These are phyloP conservation scores for Neurospora sp. DNA, from an alignment of 495 filamentous ascomycete genomes.

Conservation along the genomic window DNA sequence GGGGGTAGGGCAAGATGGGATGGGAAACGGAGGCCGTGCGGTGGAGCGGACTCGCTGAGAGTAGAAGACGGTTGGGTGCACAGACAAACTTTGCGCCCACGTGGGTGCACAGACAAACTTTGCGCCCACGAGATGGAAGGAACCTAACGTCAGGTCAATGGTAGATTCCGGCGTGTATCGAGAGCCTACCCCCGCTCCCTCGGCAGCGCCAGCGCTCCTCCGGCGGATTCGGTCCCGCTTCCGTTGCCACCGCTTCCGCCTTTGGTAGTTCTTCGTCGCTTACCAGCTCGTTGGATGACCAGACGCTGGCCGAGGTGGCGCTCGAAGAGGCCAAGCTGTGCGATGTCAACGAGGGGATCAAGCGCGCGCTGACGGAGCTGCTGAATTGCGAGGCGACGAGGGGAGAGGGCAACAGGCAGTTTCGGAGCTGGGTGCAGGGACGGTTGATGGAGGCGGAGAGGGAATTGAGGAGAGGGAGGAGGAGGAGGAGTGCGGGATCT, in stretches of 20 bases:
- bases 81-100: too few relatives aligned
- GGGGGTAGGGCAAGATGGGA: too few relatives aligned
- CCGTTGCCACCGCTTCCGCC: slow-evolving; percentile 5
- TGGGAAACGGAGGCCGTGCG: too few relatives aligned
- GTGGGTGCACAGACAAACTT: too few relatives aligned
- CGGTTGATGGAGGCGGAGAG: slow-evolving; percentile 55
- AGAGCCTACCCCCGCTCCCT: not conserved
- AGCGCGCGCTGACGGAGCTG: slow-evolving; percentile 53
- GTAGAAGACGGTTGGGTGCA: too few relatives aligned
- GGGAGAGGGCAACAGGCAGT: slow-evolving; percentile 31
- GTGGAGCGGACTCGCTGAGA: too few relatives aligned
- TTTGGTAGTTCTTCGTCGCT: slow-evolving; percentile 19
- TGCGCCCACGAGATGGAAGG: too few relatives aligned
- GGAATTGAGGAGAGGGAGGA: slow-evolving; percentile 41
- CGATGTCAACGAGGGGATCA: slow-evolving; percentile 54
- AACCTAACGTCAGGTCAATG: too few relatives aligned
- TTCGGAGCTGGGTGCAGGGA: slow-evolving; percentile 52
- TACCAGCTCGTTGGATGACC: slow-evolving; percentile 16
- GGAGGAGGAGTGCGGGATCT: slow-evolving; percentile 25
- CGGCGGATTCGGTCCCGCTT: slow-evolving; percentile 6
- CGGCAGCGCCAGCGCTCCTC: slow-evolving; percentile 2
- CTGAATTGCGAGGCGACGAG: slow-evolving; percentile 52
- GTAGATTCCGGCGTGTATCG: too few relatives aligned
- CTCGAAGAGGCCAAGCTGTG: slow-evolving; percentile 43
- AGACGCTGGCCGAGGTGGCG: slow-evolving; percentile 33